These are phyloP conservation scores for Linnemannia hyalina DNA, from an alignment of 192 early-diverging fungal genomes.

Conservation along the genomic window DNA sequence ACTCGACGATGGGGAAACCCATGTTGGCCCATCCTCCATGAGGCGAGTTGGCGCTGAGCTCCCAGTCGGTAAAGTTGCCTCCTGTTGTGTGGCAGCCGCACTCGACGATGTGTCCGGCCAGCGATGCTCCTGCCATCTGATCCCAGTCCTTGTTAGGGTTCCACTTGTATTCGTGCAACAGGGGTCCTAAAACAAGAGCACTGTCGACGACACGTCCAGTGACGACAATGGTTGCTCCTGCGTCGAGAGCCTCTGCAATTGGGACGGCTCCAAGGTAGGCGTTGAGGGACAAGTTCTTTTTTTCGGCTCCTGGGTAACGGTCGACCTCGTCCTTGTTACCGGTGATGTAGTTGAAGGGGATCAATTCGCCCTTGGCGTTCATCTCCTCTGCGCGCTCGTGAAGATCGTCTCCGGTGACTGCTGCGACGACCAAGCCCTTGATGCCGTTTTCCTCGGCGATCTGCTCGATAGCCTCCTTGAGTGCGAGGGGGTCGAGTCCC, in stretches of 20 bases:
- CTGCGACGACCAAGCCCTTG: conserved; percentile 63
- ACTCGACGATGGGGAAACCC: conserved; percentile 79
- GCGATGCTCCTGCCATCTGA: conserved; percentile 70
- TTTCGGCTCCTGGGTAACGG: conserved; percentile 62
- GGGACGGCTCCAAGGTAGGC: conserved; percentile 72
- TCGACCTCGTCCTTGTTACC: conserved; percentile 61
- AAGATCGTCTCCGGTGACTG: conserved; percentile 75
- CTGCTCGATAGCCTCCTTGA: conserved; percentile 73
- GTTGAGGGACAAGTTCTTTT: conserved; percentile 71
- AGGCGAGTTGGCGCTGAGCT: conserved; percentile 61
- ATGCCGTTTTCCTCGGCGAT: conserved; percentile 61
- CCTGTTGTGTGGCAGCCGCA: conserved; percentile 79
- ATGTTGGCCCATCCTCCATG: conserved; percentile 73
- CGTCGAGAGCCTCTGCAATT: conserved; percentile 66
- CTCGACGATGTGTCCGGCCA: conserved; percentile 78
- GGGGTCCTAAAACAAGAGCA: conserved; percentile 72
- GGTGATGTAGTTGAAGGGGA: conserved; percentile 56
- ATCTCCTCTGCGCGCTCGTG: conserved; percentile 47
- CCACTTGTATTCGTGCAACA: conserved; percentile 75
- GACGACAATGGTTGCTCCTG: conserved; percentile 73
- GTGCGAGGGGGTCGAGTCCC: conserved; percentile 71
- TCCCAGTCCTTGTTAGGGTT: conserved; percentile 63
- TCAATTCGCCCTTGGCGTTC: conserved; percentile 39
- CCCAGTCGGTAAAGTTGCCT: conserved; percentile 80
- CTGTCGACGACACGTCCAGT: conserved; percentile 79